phyloP scores from a whole-genome alignment of 2,329 filamentous ascomycete species.

The Colletotrichum sidae region DNA sequence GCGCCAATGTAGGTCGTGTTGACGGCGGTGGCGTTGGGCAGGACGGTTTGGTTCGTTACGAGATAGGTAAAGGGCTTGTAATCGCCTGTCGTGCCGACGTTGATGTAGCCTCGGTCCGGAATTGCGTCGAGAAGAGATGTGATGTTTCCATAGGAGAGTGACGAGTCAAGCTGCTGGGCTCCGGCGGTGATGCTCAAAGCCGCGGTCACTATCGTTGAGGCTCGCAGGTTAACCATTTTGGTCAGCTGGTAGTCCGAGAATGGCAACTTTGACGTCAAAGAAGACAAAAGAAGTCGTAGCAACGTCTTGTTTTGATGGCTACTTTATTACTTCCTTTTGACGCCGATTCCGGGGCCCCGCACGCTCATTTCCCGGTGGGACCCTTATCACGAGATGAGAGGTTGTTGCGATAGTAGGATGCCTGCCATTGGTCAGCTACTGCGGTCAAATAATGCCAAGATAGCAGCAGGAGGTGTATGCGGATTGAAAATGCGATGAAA shows the following conservation, averaged over 20 bases:
- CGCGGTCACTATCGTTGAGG: neutral
- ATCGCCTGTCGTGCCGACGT: conserved; percentile 33
- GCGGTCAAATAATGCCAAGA: conserved; percentile 7
- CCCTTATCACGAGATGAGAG: conserved; percentile 11
- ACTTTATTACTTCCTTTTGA: neutral
- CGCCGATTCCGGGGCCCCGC: conserved; percentile 33
- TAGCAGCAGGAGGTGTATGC: too few relatives aligned
- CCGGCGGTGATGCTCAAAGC: neutral
- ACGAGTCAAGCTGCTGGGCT: conserved; percentile 10
- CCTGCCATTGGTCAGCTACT: conserved; percentile 13
- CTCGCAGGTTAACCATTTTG: conserved; percentile 6
- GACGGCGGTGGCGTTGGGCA: conserved; percentile 14
- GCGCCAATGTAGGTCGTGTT: conserved; percentile 36
- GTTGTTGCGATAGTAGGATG: conserved; percentile 4
- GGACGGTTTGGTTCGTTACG: conserved; percentile 20
- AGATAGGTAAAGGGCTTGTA: conserved; percentile 38
- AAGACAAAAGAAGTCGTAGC: neutral
- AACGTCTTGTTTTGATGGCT: neutral
- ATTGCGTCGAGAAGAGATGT: conserved; percentile 33
- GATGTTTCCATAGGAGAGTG: conserved; percentile 21
- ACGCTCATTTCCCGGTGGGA: conserved; percentile 27
- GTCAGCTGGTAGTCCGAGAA: neutral
- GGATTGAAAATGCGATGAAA: too few relatives aligned
- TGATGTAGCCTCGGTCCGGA: conserved; percentile 32
- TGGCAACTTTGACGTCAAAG: neutral